Percentiles rank a stretch among this genome's conserved stretches.
Evolutionary conservation across 2,329 filamentous ascomycete genomes (phyloP).

Genomic region (Claviceps sp.): DNA sequence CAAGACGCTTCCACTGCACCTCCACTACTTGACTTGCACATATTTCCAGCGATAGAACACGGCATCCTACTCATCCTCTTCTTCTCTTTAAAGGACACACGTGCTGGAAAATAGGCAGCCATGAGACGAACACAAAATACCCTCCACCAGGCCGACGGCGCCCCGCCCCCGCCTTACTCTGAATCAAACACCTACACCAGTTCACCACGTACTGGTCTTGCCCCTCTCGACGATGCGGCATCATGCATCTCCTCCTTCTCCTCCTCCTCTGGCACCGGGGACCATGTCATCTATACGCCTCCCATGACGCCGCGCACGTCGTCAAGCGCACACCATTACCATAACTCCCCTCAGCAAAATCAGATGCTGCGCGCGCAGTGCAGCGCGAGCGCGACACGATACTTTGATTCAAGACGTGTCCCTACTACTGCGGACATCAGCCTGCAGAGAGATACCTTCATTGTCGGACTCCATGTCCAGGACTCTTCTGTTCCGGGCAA

Average conservation of each 20-base stretch:
- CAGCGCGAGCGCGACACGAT: constrained; percentile 17
- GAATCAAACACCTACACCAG: constrained; percentile 43
- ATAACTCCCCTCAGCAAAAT: background rate
- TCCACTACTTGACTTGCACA: too few relatives aligned
- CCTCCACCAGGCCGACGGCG: constrained; percentile 8
- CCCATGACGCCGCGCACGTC: constrained; percentile 31
- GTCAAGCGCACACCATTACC: constrained; percentile 3
- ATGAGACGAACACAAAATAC: constrained; percentile 9
- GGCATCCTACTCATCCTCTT: too few relatives aligned
- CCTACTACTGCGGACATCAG: constrained; percentile 10
- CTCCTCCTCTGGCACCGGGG: constrained; percentile 15
- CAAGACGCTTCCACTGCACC: too few relatives aligned
- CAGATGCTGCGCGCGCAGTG: constrained; percentile 1
- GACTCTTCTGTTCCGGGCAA: constrained; percentile 25
- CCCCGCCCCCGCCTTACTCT: constrained; percentile 34
- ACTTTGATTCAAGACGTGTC: constrained; percentile 32
- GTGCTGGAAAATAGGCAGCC: background rate
- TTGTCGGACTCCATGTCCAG: constrained; percentile 22
- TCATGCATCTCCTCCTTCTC: constrained; percentile 26
- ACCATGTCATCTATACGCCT: constrained; percentile 35
- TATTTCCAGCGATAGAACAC: too few relatives aligned
- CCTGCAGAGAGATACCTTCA: constrained; percentile 12
- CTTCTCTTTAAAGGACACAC: too few relatives aligned
- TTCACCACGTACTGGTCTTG: constrained; percentile 13
- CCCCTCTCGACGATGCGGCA: constrained; percentile 21